These are phyloP conservation scores for Monosporozyma aquatica DNA, from an alignment of 805 yeast genomes.

Conservation along the genomic window DNA sequence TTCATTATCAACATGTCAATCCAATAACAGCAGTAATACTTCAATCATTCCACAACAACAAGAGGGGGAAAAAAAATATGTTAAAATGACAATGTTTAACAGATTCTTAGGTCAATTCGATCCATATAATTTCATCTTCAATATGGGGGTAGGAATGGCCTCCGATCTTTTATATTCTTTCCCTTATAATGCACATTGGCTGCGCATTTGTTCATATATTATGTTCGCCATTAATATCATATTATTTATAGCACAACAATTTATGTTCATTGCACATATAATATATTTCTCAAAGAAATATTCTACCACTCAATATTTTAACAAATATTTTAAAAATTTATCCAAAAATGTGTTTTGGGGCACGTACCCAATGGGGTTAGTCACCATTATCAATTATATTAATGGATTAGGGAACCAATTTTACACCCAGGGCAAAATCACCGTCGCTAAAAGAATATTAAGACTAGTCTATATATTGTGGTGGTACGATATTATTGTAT, in stretches of 20 bases:
- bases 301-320: conserved; percentile 18
- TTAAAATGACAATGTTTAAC: neutral
- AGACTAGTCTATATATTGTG: conserved; percentile 55
- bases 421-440: conserved; percentile 2
- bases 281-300: conserved; percentile 22
- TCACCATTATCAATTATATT: conserved; percentile 54
- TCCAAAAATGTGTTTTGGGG: conserved; percentile 59
- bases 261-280: conserved; percentile 36
- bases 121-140: conserved; percentile 58
- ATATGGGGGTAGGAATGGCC: conserved; percentile 84
- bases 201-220: conserved; percentile 46
- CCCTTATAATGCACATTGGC: conserved; percentile 58
- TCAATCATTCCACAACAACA: no score
- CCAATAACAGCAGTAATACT: no score
- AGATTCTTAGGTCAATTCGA: conserved; percentile 22
- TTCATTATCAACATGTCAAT: neutral
- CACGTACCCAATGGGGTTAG: conserved; percentile 73
- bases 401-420: conserved; percentile 34
- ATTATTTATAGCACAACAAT: conserved; percentile 36
- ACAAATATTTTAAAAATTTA: conserved; percentile 33
- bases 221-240: conserved; percentile 53
- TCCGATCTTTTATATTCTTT: conserved; percentile 51
- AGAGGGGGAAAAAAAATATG: neutral
- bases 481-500: conserved; percentile 56
- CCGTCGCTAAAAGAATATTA: conserved; percentile 32